phyloP scores from a whole-genome alignment of 805 yeast species.

The Candida railenensis region DNA sequence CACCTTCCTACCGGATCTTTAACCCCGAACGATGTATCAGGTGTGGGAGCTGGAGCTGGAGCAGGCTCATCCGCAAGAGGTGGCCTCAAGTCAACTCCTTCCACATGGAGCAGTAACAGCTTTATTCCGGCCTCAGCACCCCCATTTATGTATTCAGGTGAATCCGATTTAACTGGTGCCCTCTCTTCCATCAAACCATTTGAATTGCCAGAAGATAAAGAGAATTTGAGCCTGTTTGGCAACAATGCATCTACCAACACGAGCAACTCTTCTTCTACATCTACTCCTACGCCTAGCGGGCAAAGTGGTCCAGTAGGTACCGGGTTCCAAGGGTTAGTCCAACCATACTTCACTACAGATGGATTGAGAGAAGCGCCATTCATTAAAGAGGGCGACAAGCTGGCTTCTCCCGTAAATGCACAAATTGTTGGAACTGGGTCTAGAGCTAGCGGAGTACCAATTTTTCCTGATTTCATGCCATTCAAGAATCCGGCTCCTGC shows the following conservation, averaged over 20 bases:
- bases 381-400: slow-evolving; percentile 5
- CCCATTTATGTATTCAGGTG: slow-evolving; percentile 14
- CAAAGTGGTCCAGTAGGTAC: slow-evolving; percentile 1
- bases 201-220: slow-evolving; percentile 21
- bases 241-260: neutral
- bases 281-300: slow-evolving; percentile 5
- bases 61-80: neutral
- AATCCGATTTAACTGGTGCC: slow-evolving; percentile 10
- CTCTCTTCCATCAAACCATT: slow-evolving; percentile 22
- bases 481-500: slow-evolving; percentile 1
- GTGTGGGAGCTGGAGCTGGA: slow-evolving; percentile 6
- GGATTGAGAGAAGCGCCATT: slow-evolving; percentile 6
- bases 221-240: slow-evolving; percentile 2
- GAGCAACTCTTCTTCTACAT: slow-evolving; percentile 1
- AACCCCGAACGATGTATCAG: slow-evolving; percentile 20
- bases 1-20: slow-evolving; percentile 24
- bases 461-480: slow-evolving; percentile 5
- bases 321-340: neutral
- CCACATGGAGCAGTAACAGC: slow-evolving; percentile 30
- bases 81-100: slow-evolving; percentile 31
- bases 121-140: slow-evolving; percentile 39
- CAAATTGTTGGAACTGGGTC: neutral
- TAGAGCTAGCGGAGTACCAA: neutral
- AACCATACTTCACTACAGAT: neutral
- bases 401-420: neutral